Evolutionary conservation across 2,329 filamentous ascomycete species (phyloP).

Genomic region (Aspergillus pseudonomiae): DNA sequence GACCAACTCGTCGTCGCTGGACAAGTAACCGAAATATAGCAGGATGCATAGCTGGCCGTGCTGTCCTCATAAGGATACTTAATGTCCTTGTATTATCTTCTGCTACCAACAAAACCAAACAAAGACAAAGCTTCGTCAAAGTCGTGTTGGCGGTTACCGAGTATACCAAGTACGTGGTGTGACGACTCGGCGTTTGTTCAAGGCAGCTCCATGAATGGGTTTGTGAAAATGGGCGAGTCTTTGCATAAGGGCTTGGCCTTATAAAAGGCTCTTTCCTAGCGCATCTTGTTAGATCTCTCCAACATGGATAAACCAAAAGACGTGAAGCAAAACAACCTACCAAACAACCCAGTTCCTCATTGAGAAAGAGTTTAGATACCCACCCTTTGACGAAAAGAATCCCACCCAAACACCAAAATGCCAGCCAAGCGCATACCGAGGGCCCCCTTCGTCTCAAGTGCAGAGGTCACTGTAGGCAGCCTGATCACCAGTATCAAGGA

Average conservation of each 20-base stretch:
- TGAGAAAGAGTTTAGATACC: neutral
- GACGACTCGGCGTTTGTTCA: neutral
- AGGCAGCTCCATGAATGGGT: neutral
- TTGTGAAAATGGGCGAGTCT: neutral
- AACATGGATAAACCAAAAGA: neutral
- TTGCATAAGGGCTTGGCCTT: neutral
- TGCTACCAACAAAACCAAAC: neutral
- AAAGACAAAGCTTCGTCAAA: neutral
- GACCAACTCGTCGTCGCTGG: too few relatives aligned
- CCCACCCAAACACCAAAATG: neutral
- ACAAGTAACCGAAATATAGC: neutral
- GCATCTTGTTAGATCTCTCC: fast-evolving
- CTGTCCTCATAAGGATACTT: neutral
- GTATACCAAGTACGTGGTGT: neutral
- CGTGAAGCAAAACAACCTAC: neutral
- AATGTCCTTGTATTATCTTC: neutral
- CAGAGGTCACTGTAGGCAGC: neutral
- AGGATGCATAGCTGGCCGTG: too few relatives aligned
- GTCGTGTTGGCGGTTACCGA: neutral
- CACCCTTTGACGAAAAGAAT: neutral
- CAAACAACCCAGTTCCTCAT: neutral
- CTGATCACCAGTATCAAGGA: neutral
- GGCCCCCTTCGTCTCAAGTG: neutral
- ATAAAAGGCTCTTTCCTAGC: neutral
- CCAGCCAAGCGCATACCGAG: neutral